These are phyloP conservation scores for Trichoderma asperelloides DNA, from an alignment of 495 filamentous ascomycete genomes.

Conservation along the genomic window DNA sequence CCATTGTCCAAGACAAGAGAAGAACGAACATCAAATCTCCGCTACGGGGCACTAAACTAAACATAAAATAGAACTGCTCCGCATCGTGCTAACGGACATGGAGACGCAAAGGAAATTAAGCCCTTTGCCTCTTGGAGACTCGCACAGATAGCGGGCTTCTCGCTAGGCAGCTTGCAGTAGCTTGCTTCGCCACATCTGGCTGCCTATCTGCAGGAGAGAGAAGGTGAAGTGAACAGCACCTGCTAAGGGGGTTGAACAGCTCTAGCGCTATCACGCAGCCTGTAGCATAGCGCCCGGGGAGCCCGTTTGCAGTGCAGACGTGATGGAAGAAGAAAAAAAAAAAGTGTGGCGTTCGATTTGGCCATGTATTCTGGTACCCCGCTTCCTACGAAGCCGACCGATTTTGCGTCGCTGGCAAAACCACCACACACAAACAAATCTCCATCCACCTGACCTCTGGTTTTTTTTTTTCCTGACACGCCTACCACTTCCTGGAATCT, in stretches of 20 bases:
- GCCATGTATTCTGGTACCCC: neutral
- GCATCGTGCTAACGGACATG: neutral
- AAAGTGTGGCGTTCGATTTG: neutral
- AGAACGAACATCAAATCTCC: neutral
- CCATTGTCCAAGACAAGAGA: no score
- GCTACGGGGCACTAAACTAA: neutral
- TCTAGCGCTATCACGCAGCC: no score
- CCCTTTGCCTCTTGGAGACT: neutral
- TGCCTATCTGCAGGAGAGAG: neutral
- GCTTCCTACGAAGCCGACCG: constrained; percentile 6
- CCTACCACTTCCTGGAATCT: neutral
- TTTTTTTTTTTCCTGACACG: neutral
- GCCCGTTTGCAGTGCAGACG: neutral
- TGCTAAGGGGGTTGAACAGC: neutral
- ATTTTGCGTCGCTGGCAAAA: neutral
- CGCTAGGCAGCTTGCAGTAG: neutral
- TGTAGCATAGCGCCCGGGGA: neutral
- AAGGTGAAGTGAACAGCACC: neutral
- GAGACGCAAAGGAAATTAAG: neutral
- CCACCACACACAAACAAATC: constrained; percentile 3
- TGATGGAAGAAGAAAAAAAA: neutral
- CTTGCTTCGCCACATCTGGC: constrained; percentile 1
- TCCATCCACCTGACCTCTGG: neutral
- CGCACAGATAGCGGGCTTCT: neutral
- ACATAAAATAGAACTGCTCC: neutral